These are phyloP conservation scores for Cotoneaster glaucophyllus DNA, from an alignment of 306 rosid genomes.

Conservation along the genomic window DNA sequence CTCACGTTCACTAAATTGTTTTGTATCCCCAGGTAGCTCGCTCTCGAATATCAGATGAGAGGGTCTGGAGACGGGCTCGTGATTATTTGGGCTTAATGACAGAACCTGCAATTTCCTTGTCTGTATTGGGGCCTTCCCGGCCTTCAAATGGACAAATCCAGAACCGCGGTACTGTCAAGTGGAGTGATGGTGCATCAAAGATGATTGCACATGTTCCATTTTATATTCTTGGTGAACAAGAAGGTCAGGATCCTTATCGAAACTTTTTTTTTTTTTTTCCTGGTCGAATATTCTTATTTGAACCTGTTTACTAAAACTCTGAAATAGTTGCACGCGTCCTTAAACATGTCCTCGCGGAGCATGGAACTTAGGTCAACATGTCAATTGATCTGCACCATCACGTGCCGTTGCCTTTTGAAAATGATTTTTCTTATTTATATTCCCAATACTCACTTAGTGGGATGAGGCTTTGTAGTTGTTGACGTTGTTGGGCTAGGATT, in stretches of 20 bases:
- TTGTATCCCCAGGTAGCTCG: slow-evolving; percentile 67
- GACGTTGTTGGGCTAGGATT: too few species aligned
- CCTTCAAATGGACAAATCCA: slow-evolving; percentile 44
- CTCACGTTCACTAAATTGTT: not conserved
- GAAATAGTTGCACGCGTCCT: not conserved
- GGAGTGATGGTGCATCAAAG: slow-evolving; percentile 77
- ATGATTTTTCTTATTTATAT: not conserved
- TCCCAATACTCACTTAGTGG: too few species aligned
- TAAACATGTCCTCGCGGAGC: not conserved
- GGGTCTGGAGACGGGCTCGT: slow-evolving; percentile 88
- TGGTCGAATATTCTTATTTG: not conserved
- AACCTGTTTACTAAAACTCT: not conserved
- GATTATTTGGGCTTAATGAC: slow-evolving; percentile 87
- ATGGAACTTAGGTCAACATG: not conserved
- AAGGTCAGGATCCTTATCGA: slow-evolving; percentile 37
- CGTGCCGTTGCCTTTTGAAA: not conserved
- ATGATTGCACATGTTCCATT: slow-evolving; percentile 90
- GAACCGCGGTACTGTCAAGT: slow-evolving; percentile 71
- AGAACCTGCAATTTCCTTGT: slow-evolving; percentile 77
- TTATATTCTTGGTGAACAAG: slow-evolving; percentile 77
- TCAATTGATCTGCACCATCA: not conserved
- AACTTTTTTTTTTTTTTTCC: too few species aligned
- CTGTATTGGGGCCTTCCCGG: slow-evolving; percentile 84
- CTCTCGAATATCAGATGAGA: slow-evolving; percentile 69
- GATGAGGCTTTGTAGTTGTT: too few species aligned